Evolutionary conservation across 2,329 filamentous ascomycete species (phyloP).

Genomic region (Huntiella abstrusa): DNA sequence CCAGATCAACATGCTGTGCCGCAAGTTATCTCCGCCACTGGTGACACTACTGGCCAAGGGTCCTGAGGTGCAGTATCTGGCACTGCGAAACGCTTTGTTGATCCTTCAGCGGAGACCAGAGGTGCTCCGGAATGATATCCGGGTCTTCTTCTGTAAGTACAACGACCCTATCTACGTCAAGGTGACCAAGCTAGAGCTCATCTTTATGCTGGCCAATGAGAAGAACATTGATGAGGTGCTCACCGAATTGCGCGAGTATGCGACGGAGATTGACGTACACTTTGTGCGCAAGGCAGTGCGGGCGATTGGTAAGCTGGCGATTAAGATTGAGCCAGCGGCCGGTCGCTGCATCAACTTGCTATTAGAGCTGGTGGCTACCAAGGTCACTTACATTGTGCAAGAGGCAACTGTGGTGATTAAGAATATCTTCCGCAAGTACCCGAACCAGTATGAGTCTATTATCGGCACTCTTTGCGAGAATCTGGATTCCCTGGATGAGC

Average conservation of each 20-base stretch:
- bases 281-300: constrained; percentile 96
- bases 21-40: constrained; percentile 83
- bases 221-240: constrained; percentile 90
- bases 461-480: constrained; percentile 92
- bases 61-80: constrained; percentile 94
- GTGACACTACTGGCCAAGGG: constrained; percentile 92
- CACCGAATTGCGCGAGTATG: constrained; percentile 87
- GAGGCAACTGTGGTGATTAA: constrained; percentile 97
- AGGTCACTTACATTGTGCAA: constrained; percentile 96
- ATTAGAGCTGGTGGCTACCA: constrained; percentile 87
- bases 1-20: constrained; percentile 68
- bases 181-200: constrained; percentile 93
- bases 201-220: constrained; percentile 95
- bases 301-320: constrained; percentile 91
- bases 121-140: constrained; percentile 86
- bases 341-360: constrained; percentile 81
- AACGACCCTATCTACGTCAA: constrained; percentile 99
- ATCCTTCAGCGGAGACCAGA: constrained; percentile 87
- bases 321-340: constrained; percentile 94
- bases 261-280: constrained; percentile 95
- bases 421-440: constrained; percentile 98
- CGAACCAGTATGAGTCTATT: constrained; percentile 95
- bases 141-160: constrained; percentile 99
- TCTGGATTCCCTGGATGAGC: constrained; percentile 87
- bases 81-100: constrained; percentile 77